These are phyloP conservation scores for Suillus americanus DNA, from an alignment of 768 basidiomycete genomes.

Conservation along the genomic window DNA sequence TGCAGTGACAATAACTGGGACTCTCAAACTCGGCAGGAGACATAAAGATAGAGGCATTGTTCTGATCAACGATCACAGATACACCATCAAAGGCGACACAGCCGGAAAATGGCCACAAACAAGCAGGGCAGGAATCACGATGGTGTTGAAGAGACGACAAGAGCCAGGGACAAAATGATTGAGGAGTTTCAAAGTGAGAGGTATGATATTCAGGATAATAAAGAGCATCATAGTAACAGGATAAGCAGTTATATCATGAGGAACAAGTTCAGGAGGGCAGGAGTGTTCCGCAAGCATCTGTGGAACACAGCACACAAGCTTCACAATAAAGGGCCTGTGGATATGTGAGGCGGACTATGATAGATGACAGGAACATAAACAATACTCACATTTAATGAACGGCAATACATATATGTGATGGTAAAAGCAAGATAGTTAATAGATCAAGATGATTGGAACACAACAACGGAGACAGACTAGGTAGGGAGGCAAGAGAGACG, in stretches of 20 bases:
- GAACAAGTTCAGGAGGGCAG: background rate
- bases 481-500: no score
- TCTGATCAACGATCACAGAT: background rate
- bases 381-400: no score
- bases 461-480: no score
- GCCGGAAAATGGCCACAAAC: background rate
- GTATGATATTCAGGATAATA: background rate
- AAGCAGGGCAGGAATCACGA: background rate
- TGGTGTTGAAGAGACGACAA: background rate
- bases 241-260: background rate
- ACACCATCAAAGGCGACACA: background rate
- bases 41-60: background rate
- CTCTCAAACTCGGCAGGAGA: background rate
- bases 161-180: background rate
- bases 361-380: no score
- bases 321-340: background rate
- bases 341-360: no score
- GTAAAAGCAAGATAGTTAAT: no score
- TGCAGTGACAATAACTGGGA: background rate
- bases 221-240: background rate
- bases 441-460: no score
- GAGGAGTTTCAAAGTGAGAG: background rate
- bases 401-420: no score
- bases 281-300: background rate
- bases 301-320: background rate